These are phyloP conservation scores for Nakazawaea holstii DNA, from an alignment of 805 yeast genomes.

Conservation along the genomic window DNA sequence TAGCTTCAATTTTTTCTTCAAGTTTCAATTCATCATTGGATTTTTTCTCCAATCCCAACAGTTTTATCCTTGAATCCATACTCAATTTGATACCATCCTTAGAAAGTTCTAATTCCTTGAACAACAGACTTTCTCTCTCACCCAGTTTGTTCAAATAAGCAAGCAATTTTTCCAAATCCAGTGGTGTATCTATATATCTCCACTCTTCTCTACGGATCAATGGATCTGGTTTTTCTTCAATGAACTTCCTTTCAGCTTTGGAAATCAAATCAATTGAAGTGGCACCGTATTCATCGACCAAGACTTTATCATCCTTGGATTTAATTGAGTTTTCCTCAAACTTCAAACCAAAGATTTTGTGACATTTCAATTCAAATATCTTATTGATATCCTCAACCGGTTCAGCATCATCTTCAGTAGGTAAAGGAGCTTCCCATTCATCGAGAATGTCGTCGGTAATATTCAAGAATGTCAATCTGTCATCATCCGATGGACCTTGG, in stretches of 20 bases:
- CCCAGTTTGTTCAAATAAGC: slow-evolving; percentile 78
- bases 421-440: slow-evolving; percentile 16
- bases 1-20: slow-evolving; percentile 32
- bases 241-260: slow-evolving; percentile 46
- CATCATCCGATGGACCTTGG: slow-evolving; percentile 73
- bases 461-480: slow-evolving; percentile 23
- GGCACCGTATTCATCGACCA: slow-evolving; percentile 33
- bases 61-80: slow-evolving; percentile 53
- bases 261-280: slow-evolving; percentile 16
- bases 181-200: slow-evolving; percentile 62
- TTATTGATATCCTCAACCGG: background rate
- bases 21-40: slow-evolving; percentile 39
- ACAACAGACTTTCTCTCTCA: slow-evolving; percentile 57
- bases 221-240: slow-evolving; percentile 62
- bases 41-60: slow-evolving; percentile 38
- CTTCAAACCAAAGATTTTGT: slow-evolving; percentile 24
- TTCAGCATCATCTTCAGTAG: background rate
- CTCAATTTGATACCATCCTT: slow-evolving; percentile 50
- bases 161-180: slow-evolving; percentile 50
- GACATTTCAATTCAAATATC: background rate
- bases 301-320: slow-evolving; percentile 16
- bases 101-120: slow-evolving; percentile 52
- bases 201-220: slow-evolving; percentile 51
- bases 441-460: slow-evolving; percentile 34
- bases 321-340: slow-evolving; percentile 22